Percentiles rank a stretch among this genome's conserved stretches.
These are phyloP conservation scores for Crithidia bombi DNA, from an alignment of 208 protist genomes.

Conservation along the genomic window DNA sequence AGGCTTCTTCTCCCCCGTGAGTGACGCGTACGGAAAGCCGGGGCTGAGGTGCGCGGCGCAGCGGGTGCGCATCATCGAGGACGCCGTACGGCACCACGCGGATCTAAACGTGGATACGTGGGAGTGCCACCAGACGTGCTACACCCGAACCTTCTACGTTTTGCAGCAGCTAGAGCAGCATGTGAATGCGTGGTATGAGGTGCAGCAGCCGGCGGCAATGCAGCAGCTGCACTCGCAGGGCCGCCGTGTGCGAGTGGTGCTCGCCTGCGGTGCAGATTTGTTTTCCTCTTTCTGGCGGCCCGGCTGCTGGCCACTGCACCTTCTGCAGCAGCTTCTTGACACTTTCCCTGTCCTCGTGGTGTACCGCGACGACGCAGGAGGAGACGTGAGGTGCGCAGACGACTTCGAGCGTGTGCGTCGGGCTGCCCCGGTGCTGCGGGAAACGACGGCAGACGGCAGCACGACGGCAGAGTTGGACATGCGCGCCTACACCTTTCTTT, in stretches of 20 bases:
- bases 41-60: conserved; percentile 47
- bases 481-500: conserved; percentile 47
- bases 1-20: conserved; percentile 83
- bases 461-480: conserved; percentile 48
- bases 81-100: conserved; percentile 42
- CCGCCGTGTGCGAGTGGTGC: conserved; percentile 46
- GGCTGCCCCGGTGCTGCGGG: conserved; percentile 26
- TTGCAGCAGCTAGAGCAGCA: conserved; percentile 66
- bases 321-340: conserved; percentile 65
- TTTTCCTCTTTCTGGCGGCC: conserved; percentile 75
- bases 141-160: conserved; percentile 66
- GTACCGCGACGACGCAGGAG: conserved; percentile 9
- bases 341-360: conserved; percentile 62
- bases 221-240: conserved; percentile 21
- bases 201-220: conserved; percentile 22
- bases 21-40: conserved; percentile 78
- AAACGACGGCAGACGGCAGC: conserved; percentile 20
- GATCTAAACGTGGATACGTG: conserved; percentile 68
- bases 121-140: conserved; percentile 70
- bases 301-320: conserved; percentile 62
- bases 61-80: conserved; percentile 48
- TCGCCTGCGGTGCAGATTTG: conserved; percentile 80
- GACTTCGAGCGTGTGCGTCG: conserved; percentile 18
- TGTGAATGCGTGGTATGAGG: conserved; percentile 53
- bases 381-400: background rate